These are phyloP conservation scores for Mycena epipterygia DNA, from an alignment of 768 basidiomycete genomes.

Conservation along the genomic window DNA sequence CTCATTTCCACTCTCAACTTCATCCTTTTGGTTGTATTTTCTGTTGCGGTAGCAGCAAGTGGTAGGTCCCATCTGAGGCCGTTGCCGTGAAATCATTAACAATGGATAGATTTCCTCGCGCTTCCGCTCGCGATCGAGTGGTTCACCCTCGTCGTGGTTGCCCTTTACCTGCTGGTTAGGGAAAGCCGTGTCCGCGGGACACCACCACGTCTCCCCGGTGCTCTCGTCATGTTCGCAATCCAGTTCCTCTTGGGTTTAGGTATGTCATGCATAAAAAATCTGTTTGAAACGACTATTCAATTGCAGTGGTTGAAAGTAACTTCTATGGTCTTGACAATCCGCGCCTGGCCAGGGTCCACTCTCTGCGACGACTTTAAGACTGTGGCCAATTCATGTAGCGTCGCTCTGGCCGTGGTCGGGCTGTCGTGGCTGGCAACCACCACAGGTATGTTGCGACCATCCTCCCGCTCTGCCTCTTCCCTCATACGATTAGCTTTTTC, in stretches of 20 bases:
- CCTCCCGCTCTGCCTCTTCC: no score
- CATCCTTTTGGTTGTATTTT: conserved; percentile 10
- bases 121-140: conserved; percentile 15
- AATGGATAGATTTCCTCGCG: conserved; percentile 11
- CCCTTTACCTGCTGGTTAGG: conserved; percentile 16
- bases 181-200: conserved; percentile 1
- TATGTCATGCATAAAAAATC: not conserved
- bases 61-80: not conserved
- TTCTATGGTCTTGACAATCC: conserved; percentile 42
- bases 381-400: conserved; percentile 36
- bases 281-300: not conserved
- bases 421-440: conserved; percentile 46
- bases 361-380: conserved; percentile 48
- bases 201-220: not conserved
- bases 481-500: conserved; percentile 16
- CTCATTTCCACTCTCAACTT: not conserved
- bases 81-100: not conserved
- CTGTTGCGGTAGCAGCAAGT: not conserved
- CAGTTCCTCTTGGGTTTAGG: conserved; percentile 19
- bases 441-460: conserved; percentile 40
- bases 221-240: conserved; percentile 2
- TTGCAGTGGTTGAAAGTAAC: conserved; percentile 29
- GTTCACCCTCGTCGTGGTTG: conserved; percentile 9
- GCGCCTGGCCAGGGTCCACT: conserved; percentile 38
- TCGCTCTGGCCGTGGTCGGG: conserved; percentile 40